Base-by-base conservation (phyloP, 306 rosid species). In the Trifolium pratense region DNA sequence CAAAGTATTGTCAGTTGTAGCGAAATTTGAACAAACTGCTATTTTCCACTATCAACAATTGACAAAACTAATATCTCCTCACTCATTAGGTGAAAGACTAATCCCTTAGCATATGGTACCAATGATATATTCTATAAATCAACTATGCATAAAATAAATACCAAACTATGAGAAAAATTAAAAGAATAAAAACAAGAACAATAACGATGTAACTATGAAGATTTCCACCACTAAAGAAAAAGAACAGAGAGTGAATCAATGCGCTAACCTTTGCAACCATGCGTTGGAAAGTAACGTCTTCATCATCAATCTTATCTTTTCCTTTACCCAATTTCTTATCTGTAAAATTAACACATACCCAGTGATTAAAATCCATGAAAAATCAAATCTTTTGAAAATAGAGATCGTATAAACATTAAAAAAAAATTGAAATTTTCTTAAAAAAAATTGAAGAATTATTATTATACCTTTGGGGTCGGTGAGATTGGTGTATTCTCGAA, bases 231-330 rank as follows among this genome's bases (percentile, higher is more conserved):
- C 6, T 23, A 45, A 11, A 75, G n/a, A 32, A 71, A 51, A 3
- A 46, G 3, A 40, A 64, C 73, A 61, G 78, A 77, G 74, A 82
- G 80, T 84, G 90, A 85, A 84, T 76, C 80, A 84, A 91, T 87
- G 97, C 97, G 95, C 98, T 94, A 94, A 94, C 98, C 98, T 94
- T 94, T 48, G 98, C 97, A 74, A 94, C 98, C 98, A 94, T 91
- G 29, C 98, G 98, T 79, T 94, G 98, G 75, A 94, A 94, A 42
- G 98, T 94, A 79, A 89, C 43, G 58, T 94, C 98, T 82, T 94
- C 98, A 46, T 94, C 98, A 69, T 94, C 98, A 36, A 94, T 84
- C 83, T 91, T 94, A 74, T 94, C 97, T 78, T 91, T 94, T 26
- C 98, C 98, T 75, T 94, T 94, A 10, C 97, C 97, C 91, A 66